Percentiles rank a stretch among this genome's conserved stretches.
These are phyloP conservation scores for Starmerella floricola DNA, from an alignment of 805 yeast species.

Conservation along the genomic window DNA sequence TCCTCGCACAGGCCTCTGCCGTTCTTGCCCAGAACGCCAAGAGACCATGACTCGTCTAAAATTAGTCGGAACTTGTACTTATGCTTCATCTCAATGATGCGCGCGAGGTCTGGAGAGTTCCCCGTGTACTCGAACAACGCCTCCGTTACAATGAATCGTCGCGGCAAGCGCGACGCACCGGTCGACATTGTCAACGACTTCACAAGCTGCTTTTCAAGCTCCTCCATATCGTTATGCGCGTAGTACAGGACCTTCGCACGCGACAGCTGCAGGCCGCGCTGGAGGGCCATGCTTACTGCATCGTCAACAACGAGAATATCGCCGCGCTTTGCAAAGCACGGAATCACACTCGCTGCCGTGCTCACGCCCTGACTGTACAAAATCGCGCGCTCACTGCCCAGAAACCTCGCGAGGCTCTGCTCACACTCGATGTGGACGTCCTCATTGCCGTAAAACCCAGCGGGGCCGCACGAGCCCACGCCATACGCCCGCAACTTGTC, in stretches of 20 bases:
- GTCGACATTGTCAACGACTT: constrained; percentile 46
- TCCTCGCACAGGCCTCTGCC: constrained; percentile 83
- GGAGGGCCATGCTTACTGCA: constrained; percentile 60
- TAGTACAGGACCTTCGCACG: constrained; percentile 71
- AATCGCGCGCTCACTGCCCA: constrained; percentile 67
- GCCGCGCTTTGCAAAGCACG: constrained; percentile 91
- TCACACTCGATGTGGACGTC: constrained; percentile 77
- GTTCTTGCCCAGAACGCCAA: constrained; percentile 72
- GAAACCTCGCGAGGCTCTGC: constrained; percentile 57
- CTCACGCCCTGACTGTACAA: constrained; percentile 88
- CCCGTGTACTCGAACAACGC: constrained; percentile 76
- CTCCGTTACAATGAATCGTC: constrained; percentile 86
- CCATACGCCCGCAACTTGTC: constrained; percentile 57
- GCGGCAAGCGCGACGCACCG: constrained; percentile 42
- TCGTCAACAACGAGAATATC: constrained; percentile 83
- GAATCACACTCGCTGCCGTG: constrained; percentile 76
- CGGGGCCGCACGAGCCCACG: constrained; percentile 98
- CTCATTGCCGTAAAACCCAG: constrained; percentile 92
- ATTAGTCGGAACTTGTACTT: constrained; percentile 76
- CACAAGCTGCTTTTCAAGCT: constrained; percentile 55
- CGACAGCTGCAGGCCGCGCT: constrained; percentile 76
- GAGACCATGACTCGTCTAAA: constrained; percentile 74
- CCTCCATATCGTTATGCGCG: constrained; percentile 80
- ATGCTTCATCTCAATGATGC: constrained; percentile 59
- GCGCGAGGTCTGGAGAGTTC: constrained; percentile 59